Conservation (phyloP, 257 asterid species). For the Vinca minor region DNA sequence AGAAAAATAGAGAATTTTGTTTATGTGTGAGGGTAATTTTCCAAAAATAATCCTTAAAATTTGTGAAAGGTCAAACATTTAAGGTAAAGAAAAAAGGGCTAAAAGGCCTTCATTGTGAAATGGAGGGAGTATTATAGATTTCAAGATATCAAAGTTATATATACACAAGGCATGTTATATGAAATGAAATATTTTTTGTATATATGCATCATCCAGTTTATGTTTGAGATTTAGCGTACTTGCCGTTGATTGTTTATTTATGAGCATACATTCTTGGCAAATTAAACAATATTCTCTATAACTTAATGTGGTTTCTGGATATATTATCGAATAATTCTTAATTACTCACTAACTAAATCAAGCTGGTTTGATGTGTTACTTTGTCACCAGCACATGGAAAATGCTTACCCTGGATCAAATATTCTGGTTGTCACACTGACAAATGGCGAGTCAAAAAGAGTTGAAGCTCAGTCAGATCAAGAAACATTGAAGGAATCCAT, state of each 20-base stretch:
- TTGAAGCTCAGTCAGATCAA: conserved; percentile 74
- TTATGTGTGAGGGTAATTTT: too few species aligned
- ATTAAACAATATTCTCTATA: background rate
- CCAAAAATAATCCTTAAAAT: too few species aligned
- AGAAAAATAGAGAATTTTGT: too few species aligned
- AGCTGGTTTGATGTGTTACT: conserved; percentile 15
- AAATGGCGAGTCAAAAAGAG: conserved; percentile 78
- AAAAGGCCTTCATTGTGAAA: too few species aligned
- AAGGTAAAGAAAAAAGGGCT: too few species aligned
- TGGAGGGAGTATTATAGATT: too few species aligned
- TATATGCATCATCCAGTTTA: background rate
- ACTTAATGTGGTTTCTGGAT: conserved; percentile 3
- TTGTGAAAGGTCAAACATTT: too few species aligned
- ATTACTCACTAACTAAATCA: conserved; percentile 1
- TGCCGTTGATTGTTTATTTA: background rate
- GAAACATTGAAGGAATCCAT: conserved; percentile 77
- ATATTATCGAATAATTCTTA: conserved; percentile 4
- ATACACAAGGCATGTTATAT: background rate
- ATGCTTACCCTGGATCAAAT: conserved; percentile 84
- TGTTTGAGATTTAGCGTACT: background rate
- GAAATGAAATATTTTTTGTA: background rate
- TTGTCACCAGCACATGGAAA: conserved; percentile 82
- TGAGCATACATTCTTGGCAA: background rate
- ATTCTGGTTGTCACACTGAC: conserved; percentile 84
- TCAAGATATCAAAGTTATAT: too few species aligned